Base-by-base conservation (phyloP, 2,329 filamentous ascomycete genomes). In the Exophiala spinifera region DNA sequence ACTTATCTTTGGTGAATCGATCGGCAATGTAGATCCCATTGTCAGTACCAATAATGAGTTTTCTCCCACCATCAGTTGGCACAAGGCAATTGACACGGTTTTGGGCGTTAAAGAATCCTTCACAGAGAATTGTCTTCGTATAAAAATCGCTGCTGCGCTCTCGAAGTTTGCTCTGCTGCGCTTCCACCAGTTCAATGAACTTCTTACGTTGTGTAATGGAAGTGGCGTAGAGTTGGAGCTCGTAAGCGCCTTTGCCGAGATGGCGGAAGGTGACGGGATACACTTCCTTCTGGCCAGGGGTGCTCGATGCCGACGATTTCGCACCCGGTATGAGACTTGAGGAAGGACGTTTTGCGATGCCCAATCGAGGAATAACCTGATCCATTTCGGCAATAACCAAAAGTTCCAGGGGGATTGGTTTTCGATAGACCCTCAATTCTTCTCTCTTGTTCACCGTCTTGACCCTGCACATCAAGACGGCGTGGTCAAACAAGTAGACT, bases 371-470 rank as follows among this genome's bases (percentile, higher is more conserved):
- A 39, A 96, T 89, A 25, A 97, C 86, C 69, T 96, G 91, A 49
- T 97, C 92, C 92, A 99, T 97, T 69, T 97, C 92, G 49, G 88
- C 86, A 63, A 99, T 97, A 20, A 94, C 86, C 14, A 99, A 79
- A 5, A 99, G 79, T 69, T 99, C 94, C 28, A 99, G 76, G 13
- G 94, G 94, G 62, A 99, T 99, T 1, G 94, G 94, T 76, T 91
- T 89, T 65, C 91, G 84, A 72, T 97, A 97, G 0, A 96, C 94
- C 69, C 95, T 94, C 58, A 95, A 86, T 68, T 97, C 92, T 70
- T 99, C 94, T 40, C 83, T 83, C 76, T 97, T 97, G 70, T 94
- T 95, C 55, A 88, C 88, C 56, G 87, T 86, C 75, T 97, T 99
- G 61, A 91, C 86, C 49, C 91, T 83, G 61, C 96, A 94, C 37